These are phyloP conservation scores for Colletotrichum sojae DNA, from an alignment of 2,329 filamentous ascomycete genomes.

Conservation along the genomic window DNA sequence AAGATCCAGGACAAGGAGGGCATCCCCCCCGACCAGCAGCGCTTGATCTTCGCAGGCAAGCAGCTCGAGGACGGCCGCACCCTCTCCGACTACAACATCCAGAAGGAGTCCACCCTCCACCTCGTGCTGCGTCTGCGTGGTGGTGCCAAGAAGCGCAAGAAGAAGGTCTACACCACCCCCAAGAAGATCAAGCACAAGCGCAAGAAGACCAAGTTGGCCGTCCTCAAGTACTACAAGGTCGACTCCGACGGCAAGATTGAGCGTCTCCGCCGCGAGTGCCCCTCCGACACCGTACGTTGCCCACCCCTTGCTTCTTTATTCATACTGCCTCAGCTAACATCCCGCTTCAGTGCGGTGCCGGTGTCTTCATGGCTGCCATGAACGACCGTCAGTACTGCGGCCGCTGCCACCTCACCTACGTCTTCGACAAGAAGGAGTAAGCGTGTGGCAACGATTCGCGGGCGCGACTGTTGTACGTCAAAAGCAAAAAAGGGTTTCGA, in stretches of 20 bases:
- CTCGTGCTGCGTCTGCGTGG: conserved; percentile 98
- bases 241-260: conserved; percentile 99
- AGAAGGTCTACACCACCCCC: conserved; percentile 99
- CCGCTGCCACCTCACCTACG: conserved; percentile 80
- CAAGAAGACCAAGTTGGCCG: conserved; percentile 99
- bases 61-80: conserved; percentile 99
- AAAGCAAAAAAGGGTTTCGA: conserved; percentile 28
- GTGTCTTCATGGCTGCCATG: conserved; percentile 99
- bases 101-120: conserved; percentile 99
- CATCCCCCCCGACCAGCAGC: conserved; percentile 99
- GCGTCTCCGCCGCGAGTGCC: conserved; percentile 98
- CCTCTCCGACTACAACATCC: conserved; percentile 99
- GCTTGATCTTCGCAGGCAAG: conserved; percentile 99
- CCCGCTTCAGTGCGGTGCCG: conserved; percentile 86
- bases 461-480: conserved; percentile 20
- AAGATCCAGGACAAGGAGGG: conserved; percentile 99
- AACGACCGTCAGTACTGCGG: conserved; percentile 99
- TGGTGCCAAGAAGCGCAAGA: conserved; percentile 99
- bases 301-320: too few relatives aligned
- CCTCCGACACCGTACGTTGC: conserved; percentile 84
- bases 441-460: conserved; percentile 32
- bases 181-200: conserved; percentile 99
- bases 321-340: too few relatives aligned
- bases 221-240: conserved; percentile 99
- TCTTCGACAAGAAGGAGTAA: conserved; percentile 77